Evolutionary conservation across 805 yeast genomes (phyloP), one percentile per base, ranked within the genome.

Genomic region (Cyberlindnera bimundalis): DNA sequence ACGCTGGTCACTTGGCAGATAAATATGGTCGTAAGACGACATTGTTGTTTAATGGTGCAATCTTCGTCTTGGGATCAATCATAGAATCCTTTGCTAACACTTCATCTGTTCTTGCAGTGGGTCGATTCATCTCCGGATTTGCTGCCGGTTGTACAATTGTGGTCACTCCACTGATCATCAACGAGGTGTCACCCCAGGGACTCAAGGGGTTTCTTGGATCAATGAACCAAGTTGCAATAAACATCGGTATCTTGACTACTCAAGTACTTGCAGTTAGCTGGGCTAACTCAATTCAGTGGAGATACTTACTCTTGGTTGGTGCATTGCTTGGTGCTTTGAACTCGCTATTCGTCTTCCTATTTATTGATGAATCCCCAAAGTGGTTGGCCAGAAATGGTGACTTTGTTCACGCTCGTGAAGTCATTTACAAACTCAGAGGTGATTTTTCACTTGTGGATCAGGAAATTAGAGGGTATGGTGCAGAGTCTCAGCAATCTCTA

Each of bases 91-190:
- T 65, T 7, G 67, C 84, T 6, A 63, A 69, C 34, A 52, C 66
- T 10, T 74, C 73, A 45, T 5, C 37, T 4, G 46, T 56, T 2
- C 60, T 91, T 46, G 54, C 78, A 11, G 5, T 75, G 12, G 97
- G 97, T 0, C 71, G 99, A 43, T 71, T 88, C 40, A 52, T 86
- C 5, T 76, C 86, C 15, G 99, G 99, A 0, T 35, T 88, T 2
- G 95, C 85, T 2, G 95, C 96, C 7, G 99, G 99, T 4, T 70
- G 81, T 11, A 82, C 91, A 1, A 74, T 93, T 43, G 98, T 93
- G 4, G 79, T 85, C 14, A 83, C 89, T 0, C 95, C 98, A 0
- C 61, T 93, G 45, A 81, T 78, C 50, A 78, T 93, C 52, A 83
- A 80, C 57, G 96, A 89, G 62, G 73, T 89, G 10, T 69, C 93